Base-by-base conservation (phyloP, 2,329 filamentous ascomycete species). In the Colletotrichum neosansevieriae region DNA sequence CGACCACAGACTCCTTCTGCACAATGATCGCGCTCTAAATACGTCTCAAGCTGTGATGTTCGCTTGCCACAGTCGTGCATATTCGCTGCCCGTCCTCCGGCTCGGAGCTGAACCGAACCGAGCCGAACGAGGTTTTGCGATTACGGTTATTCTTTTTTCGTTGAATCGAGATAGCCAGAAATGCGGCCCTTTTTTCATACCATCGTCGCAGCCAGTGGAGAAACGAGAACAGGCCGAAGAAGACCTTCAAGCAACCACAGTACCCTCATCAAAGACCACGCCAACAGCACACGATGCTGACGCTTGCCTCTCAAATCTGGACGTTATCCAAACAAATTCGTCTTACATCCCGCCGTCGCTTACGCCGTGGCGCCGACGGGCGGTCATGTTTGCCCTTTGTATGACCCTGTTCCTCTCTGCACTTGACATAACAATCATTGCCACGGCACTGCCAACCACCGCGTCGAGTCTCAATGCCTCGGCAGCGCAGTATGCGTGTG, bases 401-500 rank as follows among this genome's bases (percentile, higher is more conserved):
- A 34, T 76, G 15, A 75, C 73, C 0, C 60, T 74, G 0, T 74
- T 76, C 6, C 71, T 76, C 3, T 62, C 69, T 3, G 74, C 74
- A 0, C 57, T 77, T 0, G 75, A 76, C n/a, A 71, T 73, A 0
- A 76, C 75, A 0, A 75, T 77, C 36, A 64, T 76, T 24, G 65
- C 74, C 0, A 77, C 75, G 0, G 75, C 75, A 3, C 54, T 77
- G 6, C 75, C 75, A 1, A 75, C 74, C 0, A 76, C 77, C 12
- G 72, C 71, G 4, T 64, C 69, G 1, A 68, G 71, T 0, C 70
- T 76, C 0, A 49, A 69, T 7, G 71, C 71, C 6, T 69, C 75
- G 3, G 63, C 70, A 1, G 68, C 71, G 2, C 68, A 74, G 12
- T 77, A 76, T 65, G 73, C 73, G 5, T 77, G 75, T 75, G 72